Evolutionary conservation across 2,329 filamentous ascomycete genomes (phyloP).

Genomic region (Hymenoscyphus fructigenus): DNA sequence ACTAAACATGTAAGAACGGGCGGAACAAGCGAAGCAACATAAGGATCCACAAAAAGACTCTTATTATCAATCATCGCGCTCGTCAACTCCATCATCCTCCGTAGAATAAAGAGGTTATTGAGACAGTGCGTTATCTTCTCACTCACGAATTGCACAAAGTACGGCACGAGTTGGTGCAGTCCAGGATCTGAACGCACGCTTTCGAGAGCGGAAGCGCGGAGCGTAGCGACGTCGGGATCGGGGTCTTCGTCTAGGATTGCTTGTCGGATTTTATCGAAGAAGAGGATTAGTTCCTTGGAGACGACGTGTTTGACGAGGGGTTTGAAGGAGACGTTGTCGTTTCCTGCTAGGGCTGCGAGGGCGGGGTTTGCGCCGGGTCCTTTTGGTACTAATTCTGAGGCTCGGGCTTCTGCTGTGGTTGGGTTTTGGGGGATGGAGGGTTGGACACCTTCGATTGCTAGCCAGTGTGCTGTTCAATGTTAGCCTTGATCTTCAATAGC

Average conservation of each 20-base stretch:
- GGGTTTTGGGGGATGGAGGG: constrained; percentile 96
- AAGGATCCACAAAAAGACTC: constrained; percentile 69
- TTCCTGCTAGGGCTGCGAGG: constrained; percentile 77
- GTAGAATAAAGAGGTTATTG: constrained; percentile 84
- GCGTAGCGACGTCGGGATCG: constrained; percentile 69
- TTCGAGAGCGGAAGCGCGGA: constrained; percentile 80
- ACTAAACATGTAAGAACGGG: constrained; percentile 90
- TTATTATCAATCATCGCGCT: constrained; percentile 81
- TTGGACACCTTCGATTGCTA: constrained; percentile 95
- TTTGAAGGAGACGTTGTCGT: constrained; percentile 80
- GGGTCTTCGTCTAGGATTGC: constrained; percentile 86
- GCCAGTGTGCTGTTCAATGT: constrained; percentile 74
- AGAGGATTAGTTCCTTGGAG: constrained; percentile 92
- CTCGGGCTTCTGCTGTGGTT: constrained; percentile 77
- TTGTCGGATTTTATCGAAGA: constrained; percentile 92
- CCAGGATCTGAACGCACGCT: constrained; percentile 87
- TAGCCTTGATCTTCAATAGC: constrained; percentile 9
- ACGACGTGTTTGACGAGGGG: constrained; percentile 94
- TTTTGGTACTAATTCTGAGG: constrained; percentile 85
- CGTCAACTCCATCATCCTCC: constrained; percentile 89
- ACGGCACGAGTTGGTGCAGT: constrained; percentile 91
- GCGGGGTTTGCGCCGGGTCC: constrained; percentile 85
- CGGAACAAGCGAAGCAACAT: constrained; percentile 68
- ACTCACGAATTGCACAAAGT: constrained; percentile 93
- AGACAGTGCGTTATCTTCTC: constrained; percentile 94